Conservation (phyloP, 2,329 filamentous ascomycete species). For the Chrysoporthe austroafricana region DNA sequence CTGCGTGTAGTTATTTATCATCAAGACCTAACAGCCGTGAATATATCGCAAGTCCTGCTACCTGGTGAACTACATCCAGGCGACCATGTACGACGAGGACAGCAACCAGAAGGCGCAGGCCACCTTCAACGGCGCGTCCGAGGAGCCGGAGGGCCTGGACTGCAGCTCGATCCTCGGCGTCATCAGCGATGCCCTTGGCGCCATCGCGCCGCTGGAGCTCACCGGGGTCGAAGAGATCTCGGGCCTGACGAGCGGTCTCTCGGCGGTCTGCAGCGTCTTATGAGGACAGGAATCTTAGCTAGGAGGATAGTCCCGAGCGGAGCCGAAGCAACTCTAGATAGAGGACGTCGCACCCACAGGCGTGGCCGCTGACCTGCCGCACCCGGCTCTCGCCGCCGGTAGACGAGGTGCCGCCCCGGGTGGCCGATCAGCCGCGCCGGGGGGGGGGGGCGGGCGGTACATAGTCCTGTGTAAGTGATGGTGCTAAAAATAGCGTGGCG, state of each 20-base stretch:
- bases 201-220: slow-evolving; percentile 1
- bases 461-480: background rate
- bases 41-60: background rate
- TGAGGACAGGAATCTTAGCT: background rate
- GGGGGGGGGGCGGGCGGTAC: background rate
- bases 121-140: background rate
- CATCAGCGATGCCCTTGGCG: background rate
- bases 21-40: background rate
- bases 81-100: background rate
- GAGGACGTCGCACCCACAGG: no score
- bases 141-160: background rate
- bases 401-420: background rate
- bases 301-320: no score
- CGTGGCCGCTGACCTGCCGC: no score
- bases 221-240: background rate
- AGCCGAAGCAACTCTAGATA: no score
- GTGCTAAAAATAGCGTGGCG: slow-evolving; percentile 4
- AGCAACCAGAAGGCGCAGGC: slow-evolving; percentile 1
- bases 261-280: background rate
- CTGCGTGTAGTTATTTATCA: no score
- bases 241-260: background rate
- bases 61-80: slow-evolving; percentile 1
- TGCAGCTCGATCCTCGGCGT: background rate
- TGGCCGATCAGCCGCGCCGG: background rate
- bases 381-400: background rate